Base-by-base conservation (phyloP, 1,139 yeast species). In the Geotrichum citri-aurantii region DNA sequence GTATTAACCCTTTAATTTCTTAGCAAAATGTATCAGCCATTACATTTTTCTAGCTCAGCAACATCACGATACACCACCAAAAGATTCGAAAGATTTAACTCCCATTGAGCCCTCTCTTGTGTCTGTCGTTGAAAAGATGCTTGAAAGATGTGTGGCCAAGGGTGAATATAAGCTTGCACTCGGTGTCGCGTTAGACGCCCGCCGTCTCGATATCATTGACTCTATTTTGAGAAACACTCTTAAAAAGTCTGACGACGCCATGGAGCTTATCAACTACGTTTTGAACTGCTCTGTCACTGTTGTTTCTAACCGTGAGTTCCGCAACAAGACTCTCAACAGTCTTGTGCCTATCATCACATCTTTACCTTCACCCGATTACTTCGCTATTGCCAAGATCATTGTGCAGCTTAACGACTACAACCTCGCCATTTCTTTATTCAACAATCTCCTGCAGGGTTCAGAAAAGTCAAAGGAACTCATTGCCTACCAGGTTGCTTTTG, bases 401-500 rank as follows among this genome's bases (percentile, higher is more conserved):
- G 95, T 93, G 51, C 96, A 90, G 72, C 79, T 93, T 69, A 90
- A 91, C 71, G 95, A 91, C 70, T 76, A 84, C 48, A 73, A 77
- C 17, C 79, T 88, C 65, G 96, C 97, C 3, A 78, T 81, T 48
- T 77, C 79, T 59, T 76, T 91, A 57, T 89, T 93, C 71, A 79
- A 81, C 65, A 81, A 81, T 64, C 78, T 88, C 62, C 70, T 89
- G 55, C 63, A 66, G 1, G 75, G 77, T 40, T 65, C 72, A 23
- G 61, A 65, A 48, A 69, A 50, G 6, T 73, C 75, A 21, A 77
- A 77, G 50, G 66, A 74, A 19, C 75, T 84, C 65, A 79, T 88
- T 62, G 96, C 96, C 3, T 89, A 84, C 72, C 99, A 93, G 76
- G 90, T 95, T 59, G 98, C 98, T 0, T 93, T 93, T 73, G 99